These are phyloP conservation scores for Fusarium poae DNA, from an alignment of 2,329 filamentous ascomycete genomes.

Conservation along the genomic window DNA sequence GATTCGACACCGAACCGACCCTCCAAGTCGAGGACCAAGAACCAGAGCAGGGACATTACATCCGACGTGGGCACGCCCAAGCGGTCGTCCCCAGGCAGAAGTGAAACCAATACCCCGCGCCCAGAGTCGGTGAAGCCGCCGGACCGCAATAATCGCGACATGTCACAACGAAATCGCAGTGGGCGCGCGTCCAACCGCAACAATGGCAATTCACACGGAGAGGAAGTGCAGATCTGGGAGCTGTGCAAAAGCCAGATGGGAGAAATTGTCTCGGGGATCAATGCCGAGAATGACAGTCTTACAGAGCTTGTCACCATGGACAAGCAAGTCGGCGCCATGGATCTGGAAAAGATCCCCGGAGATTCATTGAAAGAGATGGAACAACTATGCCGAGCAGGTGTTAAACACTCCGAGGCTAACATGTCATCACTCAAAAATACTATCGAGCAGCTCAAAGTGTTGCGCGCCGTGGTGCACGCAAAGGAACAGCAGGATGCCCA, in stretches of 20 bases:
- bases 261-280: constrained; percentile 58
- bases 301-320: constrained; percentile 57
- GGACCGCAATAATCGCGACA: constrained; percentile 47
- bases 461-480: constrained; percentile 59
- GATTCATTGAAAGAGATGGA: constrained; percentile 60
- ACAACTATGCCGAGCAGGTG: constrained; percentile 58
- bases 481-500: constrained; percentile 58
- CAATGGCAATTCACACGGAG: constrained; percentile 58
- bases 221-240: constrained; percentile 61
- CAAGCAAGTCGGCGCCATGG: constrained; percentile 57
- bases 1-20: constrained; percentile 47
- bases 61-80: constrained; percentile 45
- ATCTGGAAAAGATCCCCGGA: constrained; percentile 55
- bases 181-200: constrained; percentile 61
- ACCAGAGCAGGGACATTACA: constrained; percentile 31
- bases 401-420: constrained; percentile 58
- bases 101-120: constrained; percentile 43
- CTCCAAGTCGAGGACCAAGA: constrained; percentile 42
- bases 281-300: constrained; percentile 59
- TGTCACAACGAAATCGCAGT: constrained; percentile 62
- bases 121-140: constrained; percentile 42
- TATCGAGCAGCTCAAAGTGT: constrained; percentile 59
- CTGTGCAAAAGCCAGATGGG: constrained; percentile 55
- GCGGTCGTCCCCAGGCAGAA: constrained; percentile 43
- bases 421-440: constrained; percentile 54